phyloP scores from a whole-genome alignment of 768 basidiomycete genomes.

The Boletus subparvulus region DNA sequence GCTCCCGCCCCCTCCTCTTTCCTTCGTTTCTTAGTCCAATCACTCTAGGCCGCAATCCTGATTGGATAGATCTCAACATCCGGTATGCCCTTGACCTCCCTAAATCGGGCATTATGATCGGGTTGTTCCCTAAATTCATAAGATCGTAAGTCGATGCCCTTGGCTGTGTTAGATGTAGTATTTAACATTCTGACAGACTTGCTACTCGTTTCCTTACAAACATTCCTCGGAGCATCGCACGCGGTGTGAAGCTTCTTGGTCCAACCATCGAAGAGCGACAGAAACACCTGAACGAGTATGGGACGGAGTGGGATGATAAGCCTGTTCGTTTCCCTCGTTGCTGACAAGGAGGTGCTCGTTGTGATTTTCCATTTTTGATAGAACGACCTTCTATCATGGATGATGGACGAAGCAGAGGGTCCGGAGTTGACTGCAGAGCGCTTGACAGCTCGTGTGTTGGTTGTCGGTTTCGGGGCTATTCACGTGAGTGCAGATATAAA shows the following conservation, averaged over 20 bases:
- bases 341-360: neutral
- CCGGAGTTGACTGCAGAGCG: constrained; percentile 15
- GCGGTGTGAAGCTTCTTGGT: constrained; percentile 18
- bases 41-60: constrained; percentile 38
- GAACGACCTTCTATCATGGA: constrained; percentile 36
- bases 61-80: constrained; percentile 35
- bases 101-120: neutral
- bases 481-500: constrained; percentile 14
- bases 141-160: neutral
- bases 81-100: constrained; percentile 31
- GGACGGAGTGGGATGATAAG: constrained; percentile 29
- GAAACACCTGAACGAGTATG: constrained; percentile 21
- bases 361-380: neutral
- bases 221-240: neutral
- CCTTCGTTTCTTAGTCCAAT: neutral
- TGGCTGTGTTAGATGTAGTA: neutral
- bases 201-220: neutral
- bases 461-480: constrained; percentile 19
- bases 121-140: neutral
- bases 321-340: constrained; percentile 27
- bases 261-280: constrained; percentile 34
- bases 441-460: constrained; percentile 24
- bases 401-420: constrained; percentile 29
- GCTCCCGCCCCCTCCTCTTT: neutral
- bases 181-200: neutral